Conservation (phyloP, 2,329 filamentous ascomycete genomes). For the Paraphaeosphaeria minitans region DNA sequence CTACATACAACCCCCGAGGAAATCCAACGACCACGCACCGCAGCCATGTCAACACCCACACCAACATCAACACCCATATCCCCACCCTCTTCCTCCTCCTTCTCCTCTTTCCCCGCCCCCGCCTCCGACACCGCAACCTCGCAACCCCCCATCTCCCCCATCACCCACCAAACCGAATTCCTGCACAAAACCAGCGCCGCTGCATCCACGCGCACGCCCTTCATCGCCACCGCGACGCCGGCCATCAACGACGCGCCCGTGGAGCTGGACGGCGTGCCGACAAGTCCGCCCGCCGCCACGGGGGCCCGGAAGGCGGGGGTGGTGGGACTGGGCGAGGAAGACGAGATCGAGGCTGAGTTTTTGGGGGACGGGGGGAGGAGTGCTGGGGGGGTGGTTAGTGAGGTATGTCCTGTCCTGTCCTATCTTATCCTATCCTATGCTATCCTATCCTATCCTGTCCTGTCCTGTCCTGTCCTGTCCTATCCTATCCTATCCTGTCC, state of each 20-base stretch:
- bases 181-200: slow-evolving; percentile 33
- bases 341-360: slow-evolving; percentile 38
- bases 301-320: slow-evolving; percentile 5
- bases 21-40: background rate
- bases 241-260: slow-evolving; percentile 52
- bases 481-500: too few relatives aligned
- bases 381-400: slow-evolving; percentile 23
- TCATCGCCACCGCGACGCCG: slow-evolving; percentile 46
- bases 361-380: slow-evolving; percentile 29
- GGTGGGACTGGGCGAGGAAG: slow-evolving; percentile 30
- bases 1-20: background rate
- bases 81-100: slow-evolving; percentile 19
- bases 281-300: slow-evolving; percentile 21
- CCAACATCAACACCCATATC: slow-evolving; percentile 18
- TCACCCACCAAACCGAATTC: slow-evolving; percentile 25
- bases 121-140: background rate
- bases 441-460: too few relatives aligned
- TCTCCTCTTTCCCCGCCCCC: slow-evolving; percentile 1
- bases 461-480: too few relatives aligned
- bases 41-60: slow-evolving; percentile 8
- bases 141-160: slow-evolving; percentile 25
- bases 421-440: too few relatives aligned
- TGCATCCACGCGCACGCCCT: slow-evolving; percentile 32
- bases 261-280: slow-evolving; percentile 48
- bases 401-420: slow-evolving; percentile 37